Percentiles rank a stretch among this genome's conserved stretches.
Conservation (phyloP, 2,329 filamentous ascomycete species). For the Ceratocystis papillata region DNA sequence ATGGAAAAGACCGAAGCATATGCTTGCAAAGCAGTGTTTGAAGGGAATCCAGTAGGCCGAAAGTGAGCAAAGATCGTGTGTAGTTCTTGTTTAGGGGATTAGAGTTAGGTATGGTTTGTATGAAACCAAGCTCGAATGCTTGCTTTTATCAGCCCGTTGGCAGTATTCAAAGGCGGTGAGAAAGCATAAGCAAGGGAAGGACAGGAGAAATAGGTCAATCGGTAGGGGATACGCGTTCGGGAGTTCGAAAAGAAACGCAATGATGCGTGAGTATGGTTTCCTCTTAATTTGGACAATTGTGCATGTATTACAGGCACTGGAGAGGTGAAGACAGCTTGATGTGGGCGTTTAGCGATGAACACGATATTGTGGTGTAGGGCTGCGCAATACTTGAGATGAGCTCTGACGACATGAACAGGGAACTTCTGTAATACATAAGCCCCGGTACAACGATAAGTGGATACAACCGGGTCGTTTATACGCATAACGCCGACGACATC, state of each 20-base stretch:
- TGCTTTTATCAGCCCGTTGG: neutral
- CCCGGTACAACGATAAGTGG: neutral
- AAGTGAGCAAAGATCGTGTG: neutral
- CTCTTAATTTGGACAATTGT: neutral
- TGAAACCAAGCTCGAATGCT: neutral
- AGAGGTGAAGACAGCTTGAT: neutral
- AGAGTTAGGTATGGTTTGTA: neutral
- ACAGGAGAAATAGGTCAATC: neutral
- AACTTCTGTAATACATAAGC: neutral
- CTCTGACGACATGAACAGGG: slow-evolving; percentile 12
- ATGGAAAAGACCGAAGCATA: slow-evolving; percentile 27
- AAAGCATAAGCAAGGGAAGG: neutral
- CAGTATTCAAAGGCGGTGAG: slow-evolving; percentile 10
- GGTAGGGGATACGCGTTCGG: neutral
- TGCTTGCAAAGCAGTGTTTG: neutral
- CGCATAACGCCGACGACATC: slow-evolving; percentile 10
- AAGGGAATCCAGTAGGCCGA: neutral
- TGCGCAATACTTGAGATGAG: neutral
- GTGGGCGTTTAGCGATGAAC: neutral
- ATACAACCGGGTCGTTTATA: neutral
- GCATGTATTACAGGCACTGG: neutral
- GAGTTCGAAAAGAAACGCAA: neutral
- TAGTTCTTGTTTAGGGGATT: neutral
- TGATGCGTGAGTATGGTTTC: neutral
- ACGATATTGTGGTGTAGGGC: neutral